phyloP scores from a whole-genome alignment of 352 stramenopile genomes.

The Globisporangium nunn region DNA sequence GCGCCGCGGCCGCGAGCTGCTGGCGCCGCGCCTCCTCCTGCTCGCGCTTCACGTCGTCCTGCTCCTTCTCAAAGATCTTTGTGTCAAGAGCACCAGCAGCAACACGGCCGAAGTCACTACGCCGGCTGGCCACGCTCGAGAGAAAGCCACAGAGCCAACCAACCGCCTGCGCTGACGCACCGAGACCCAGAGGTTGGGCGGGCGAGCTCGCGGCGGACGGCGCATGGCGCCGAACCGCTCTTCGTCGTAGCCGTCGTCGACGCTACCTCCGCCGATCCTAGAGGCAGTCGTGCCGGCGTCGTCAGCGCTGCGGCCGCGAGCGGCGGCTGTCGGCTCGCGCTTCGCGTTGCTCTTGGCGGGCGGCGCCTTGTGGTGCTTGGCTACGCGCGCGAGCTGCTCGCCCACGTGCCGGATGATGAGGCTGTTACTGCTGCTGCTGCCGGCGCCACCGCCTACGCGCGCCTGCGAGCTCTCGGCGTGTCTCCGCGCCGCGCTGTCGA shows the following conservation, averaged over 20 bases:
- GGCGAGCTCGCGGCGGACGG: slow-evolving; percentile 34
- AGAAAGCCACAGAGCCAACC: too few relatives aligned
- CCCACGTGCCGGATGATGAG: slow-evolving; percentile 61
- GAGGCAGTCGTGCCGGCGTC: neutral
- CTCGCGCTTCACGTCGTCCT: slow-evolving; percentile 43
- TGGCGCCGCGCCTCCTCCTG: slow-evolving; percentile 35
- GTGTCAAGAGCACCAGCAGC: neutral
- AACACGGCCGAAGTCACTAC: neutral
- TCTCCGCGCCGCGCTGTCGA: slow-evolving; percentile 18
- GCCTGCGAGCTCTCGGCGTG: slow-evolving; percentile 30
- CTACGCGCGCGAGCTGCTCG: slow-evolving; percentile 46
- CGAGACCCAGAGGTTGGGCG: slow-evolving; percentile 46
- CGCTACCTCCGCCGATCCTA: neutral
- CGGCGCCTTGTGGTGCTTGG: slow-evolving; percentile 16
- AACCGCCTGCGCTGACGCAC: slow-evolving; percentile 15
- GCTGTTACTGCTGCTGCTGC: slow-evolving; percentile 15
- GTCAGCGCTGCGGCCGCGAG: neutral
- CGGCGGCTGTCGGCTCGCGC: neutral
- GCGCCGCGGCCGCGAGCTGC: slow-evolving; percentile 25
- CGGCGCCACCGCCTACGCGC: slow-evolving; percentile 5
- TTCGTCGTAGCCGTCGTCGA: slow-evolving; percentile 47
- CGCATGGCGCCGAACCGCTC: slow-evolving; percentile 46
- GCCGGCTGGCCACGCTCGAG: neutral
- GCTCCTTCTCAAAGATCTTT: slow-evolving; percentile 55
- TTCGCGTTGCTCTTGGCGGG: neutral